Evolutionary conservation across 1,284 basidiomycete species (phyloP), one percentile per base, ranked within the genome.

Genomic region (Agroathelia rolfsii): DNA sequence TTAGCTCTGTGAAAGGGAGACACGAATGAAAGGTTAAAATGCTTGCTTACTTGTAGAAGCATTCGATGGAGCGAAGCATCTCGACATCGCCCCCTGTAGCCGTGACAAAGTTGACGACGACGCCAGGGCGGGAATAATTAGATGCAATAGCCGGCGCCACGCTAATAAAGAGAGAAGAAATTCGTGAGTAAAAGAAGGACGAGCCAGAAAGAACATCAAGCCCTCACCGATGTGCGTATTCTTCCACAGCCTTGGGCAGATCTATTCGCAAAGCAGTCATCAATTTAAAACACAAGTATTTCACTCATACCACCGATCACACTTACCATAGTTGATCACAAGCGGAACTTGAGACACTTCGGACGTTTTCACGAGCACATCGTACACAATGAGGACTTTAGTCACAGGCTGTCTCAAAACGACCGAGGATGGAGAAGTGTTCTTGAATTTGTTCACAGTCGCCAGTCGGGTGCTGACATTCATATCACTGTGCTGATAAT

Each of bases 11-110:
- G 1, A n/a, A 9, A 26, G 28, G 19, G 12, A 31, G 28, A 9
- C 14, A 14, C 26, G 12, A 9, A 23, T 32, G 10, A 32, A 12
- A 12, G 20, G n/a, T n/a, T n/a, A n/a, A n/a, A n/a, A n/a, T n/a
- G n/a, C n/a, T n/a, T n/a, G 13, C 61, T 41, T 46, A 92, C 73
- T 90, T 87, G 69, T 92, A 93, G 60, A 89, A 90, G 69, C 90
- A 94, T 66, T 96, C 92, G 64, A 95, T 93, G 46, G 86, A 90
- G 50, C 92, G 76, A 43, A 96, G 65, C 92, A 95, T 95, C 64
- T 96, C 92, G 30, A 96, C 89, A 53, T 96, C 92, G 28, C 92
- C 92, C 21, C 92, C 92, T 2, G 89, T 90, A 27, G 92, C 92
- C 38, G 93, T 95, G 38, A 96, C 92, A 49, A 95, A 93, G 52